Evolutionary conservation across 2,329 filamentous ascomycete species (phyloP), one percentile per base, ranked within the genome.

Genomic region (Dactylellina sp.): DNA sequence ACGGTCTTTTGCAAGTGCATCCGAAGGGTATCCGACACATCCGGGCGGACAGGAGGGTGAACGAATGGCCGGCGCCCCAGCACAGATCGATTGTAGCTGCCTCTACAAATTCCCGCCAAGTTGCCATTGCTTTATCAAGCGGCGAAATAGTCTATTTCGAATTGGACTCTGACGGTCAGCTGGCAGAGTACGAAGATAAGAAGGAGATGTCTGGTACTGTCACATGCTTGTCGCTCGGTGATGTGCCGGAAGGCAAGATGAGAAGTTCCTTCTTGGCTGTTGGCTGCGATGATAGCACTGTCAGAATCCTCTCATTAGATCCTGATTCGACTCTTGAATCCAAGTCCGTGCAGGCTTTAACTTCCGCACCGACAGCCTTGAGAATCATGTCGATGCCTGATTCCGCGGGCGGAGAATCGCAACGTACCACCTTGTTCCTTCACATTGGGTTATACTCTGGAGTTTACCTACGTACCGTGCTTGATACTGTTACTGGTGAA

Each of bases 81-180:
- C 94, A 99, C 83, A 88, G 95, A 20, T 70, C 63, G 0, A 98
- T 99, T 76, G 93, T 98, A 50, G 92, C 94, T 7, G 96, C 94
- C 35, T 90, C 94, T 0, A 95, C 94, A 14, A 99, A 99, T 79
- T 89, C 94, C 78, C 88, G 91, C 44, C 95, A 99, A 82, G 92
- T 99, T 24, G 93, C 93, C 2, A 89, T 98, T 55, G 95, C 95
- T 0, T 84, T 99, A 24, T 98, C 93, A 80, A 97, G 93, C 7
- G 94, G 94, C 39, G 95, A 99, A 81, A 94, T 99, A 76, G 91
- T 97, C 44, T 99, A 98, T 80, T 99, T 99, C 78, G 96, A 99
- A 80, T 94, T 97, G 88, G 95, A 97, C 79, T 86, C 88, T 0
- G 94, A 98, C 81, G 93, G 93, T 28, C 91, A 91, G 2, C 84